Base-by-base conservation (phyloP, 2,329 filamentous ascomycete genomes). In the Colletotrichum costaricense region DNA sequence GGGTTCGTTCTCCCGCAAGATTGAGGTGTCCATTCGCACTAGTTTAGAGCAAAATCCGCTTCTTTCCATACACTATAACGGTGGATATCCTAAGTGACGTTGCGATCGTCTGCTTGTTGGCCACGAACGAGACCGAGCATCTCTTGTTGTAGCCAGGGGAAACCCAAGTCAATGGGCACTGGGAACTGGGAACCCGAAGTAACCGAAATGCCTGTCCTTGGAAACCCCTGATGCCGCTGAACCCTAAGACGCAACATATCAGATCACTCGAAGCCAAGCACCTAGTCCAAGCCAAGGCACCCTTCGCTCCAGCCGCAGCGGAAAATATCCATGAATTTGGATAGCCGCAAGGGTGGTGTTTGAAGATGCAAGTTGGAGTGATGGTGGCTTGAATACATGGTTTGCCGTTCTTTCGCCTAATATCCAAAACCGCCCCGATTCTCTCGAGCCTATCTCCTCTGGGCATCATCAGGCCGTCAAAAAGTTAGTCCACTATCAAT, bases 251-350 rank as follows among this genome's bases (percentile, higher is more conserved):
- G 11, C 9, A 38, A 35, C 42, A 68, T 46, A 68, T 55, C 49
- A 63, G 30, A 68, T 68, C 57, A 63, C 30, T 28, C 16, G 19
- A 19, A 11, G 19, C 42, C 4, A 49, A 49, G 19, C 7, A 49
- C 42, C 42, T 49, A 22, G 42, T 49, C 42, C 33, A 54, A 63
- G 49, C n/a, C 58, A 69, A 24, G 67, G 49, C 12, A 49, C 33
- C 33, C 58, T 64, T 16, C 67, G 33, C 49, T 49, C 49, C 49
- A 63, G 67, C 59, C 58, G 46, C 52, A 46, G 19, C 59, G 46
- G 66, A 33, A 19, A n/a, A 64, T 4, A 33, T 35, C 52, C 52
- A 56, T 46, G 33, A n/a, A 63, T 56, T 57, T 12, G 59, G 26
- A 57, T 57, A 63, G 49, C n/a, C 16, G 9, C 19, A 49, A 49